Percentiles rank a stretch among this genome's conserved stretches.
Evolutionary conservation across 164 flowering plant species (phyloP).

Genomic region (Akebia trifoliata): DNA sequence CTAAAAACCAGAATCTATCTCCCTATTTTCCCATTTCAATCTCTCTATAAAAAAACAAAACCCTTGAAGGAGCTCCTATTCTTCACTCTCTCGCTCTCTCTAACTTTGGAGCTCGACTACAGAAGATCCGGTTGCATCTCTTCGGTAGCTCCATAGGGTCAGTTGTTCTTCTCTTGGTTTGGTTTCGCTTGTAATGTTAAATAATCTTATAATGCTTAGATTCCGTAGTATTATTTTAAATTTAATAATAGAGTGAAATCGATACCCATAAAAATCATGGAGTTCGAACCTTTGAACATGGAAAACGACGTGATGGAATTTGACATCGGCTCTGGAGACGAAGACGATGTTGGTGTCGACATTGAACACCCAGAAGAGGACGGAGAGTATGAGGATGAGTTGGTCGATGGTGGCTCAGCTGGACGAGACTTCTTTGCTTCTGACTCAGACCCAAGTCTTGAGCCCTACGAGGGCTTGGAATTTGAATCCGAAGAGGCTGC

Average conservation of each 20-base stretch:
- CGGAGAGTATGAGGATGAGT: slow-evolving; percentile 11
- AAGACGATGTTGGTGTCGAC: slow-evolving; percentile 17
- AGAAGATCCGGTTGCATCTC: too few relatives aligned
- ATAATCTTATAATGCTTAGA: too few relatives aligned
- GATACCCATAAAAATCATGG: slow-evolving; percentile 16
- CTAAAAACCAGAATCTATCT: too few relatives aligned
- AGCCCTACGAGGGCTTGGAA: slow-evolving; percentile 50
- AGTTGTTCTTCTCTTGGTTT: too few relatives aligned
- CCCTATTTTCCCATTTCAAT: too few relatives aligned
- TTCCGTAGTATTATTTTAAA: too few relatives aligned
- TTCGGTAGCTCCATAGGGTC: too few relatives aligned
- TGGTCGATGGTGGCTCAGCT: slow-evolving; percentile 2
- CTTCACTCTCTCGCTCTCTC: too few relatives aligned
- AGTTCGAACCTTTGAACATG: slow-evolving; percentile 21
- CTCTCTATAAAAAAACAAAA: not conserved
- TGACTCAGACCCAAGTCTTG: slow-evolving; percentile 25
- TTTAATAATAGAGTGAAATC: too few relatives aligned
- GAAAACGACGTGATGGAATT: slow-evolving; percentile 26
- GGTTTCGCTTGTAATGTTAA: too few relatives aligned
- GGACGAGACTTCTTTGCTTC: slow-evolving; percentile 5
- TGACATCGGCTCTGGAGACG: slow-evolving; percentile 24
- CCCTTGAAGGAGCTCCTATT: not conserved
- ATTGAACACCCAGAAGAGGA: slow-evolving; percentile 16
- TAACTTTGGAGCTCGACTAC: too few relatives aligned
- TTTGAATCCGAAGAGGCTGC: slow-evolving; percentile 49